Base-by-base conservation (phyloP, 768 basidiomycete genomes). In the Boletus pseudo-olivaceus region DNA sequence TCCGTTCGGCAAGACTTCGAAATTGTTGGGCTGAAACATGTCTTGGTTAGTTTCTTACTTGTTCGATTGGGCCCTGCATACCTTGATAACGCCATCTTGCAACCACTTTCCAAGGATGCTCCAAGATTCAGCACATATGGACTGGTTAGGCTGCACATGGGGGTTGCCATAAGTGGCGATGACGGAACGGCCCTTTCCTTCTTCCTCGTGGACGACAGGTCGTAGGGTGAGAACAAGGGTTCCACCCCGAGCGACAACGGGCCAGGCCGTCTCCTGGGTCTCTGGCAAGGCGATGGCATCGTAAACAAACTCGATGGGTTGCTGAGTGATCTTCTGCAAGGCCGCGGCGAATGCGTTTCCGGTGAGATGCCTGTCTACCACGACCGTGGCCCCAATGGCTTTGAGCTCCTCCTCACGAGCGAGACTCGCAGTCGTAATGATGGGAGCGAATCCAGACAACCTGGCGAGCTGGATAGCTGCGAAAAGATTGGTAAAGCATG, bases 1-100 rank as follows among this genome's bases (percentile, higher is more conserved):
- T 2, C 80, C 80, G 29, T 64, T 59, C 0, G 73, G 69, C 11
- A 81, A 62, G n/a, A 78, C 63, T 58, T 80, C 73, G 5, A 72
- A 55, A n/a, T 66, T 63, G 54, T 72, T 72, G 0, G 79, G 76
- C 77, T 75, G 41, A 37, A 46, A 39, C 3, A 27, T 19, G 26
- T 43, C 19, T 23, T n/a, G 48, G n/a, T 55, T 30, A 57, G 37
- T 57, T 10, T 17, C 38, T 15, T 1, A 20, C 19, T 37, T 27
- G 2, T 15, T 47, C 15, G 15, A 29, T 39, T 12, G 7, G 6
- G 7, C 9, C 38, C 15, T 19, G 17, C 49, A 9, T 53, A 66
- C 68, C 61, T 70, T 62, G 52, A 72, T 63, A 26, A 35, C 5
- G 35, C 66, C 70, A 19, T 58, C 47, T 29, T 67, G 37, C 55